Base-by-base conservation (phyloP, 2,329 filamentous ascomycete genomes). In the Fusarium protoensiforme region DNA sequence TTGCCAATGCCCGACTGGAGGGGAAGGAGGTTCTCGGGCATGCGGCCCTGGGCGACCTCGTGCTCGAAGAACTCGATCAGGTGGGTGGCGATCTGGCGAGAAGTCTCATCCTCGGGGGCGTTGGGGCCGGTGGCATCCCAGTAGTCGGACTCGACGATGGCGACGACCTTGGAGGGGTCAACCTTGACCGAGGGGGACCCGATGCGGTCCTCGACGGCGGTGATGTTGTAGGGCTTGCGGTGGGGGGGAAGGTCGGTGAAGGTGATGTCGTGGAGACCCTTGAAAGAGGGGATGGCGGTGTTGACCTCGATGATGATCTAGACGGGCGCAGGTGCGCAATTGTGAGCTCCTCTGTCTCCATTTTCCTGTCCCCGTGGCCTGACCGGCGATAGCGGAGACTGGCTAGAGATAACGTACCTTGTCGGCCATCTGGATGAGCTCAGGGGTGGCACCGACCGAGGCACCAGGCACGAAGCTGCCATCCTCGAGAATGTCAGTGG, bases 1-100 rank as follows among this genome's bases (percentile, higher is more conserved):
- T 97, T 97, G 73, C 95, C 94, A 75, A 97, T 97, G 51, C 94
- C 94, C 13, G 93, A 95, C 83, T 97, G 94, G 20, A 97, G 88
- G 2, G 94, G 94, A 1, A 96, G 87, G 2, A 97, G 89, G 79
- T 91, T 94, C 76, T 89, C 83, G 3, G 94, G 94, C 60, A 97
- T 89, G 41, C 94, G 92, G 71, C 92, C 94, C 73, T 92, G 91
- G 31, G 85, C 84, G 61, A 97, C 95, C 83, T 97, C 94, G 83
- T 97, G 93, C 85, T 96, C 92, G 64, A 97, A 87, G 86, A 87
- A 90, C 77, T 97, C 94, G 73, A 97, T 96, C 66, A 97, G 83
- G 83, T 97, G 92, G 56, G 83, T 80, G 51, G 95, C 94, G 79
- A 97, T 97, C 57, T 89, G 89, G 74, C 88, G 86, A 14, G 93